Evolutionary conservation across 306 rosid genomes (phyloP), one percentile per base, ranked within the genome.

Genomic region (Fragaria vesca): DNA sequence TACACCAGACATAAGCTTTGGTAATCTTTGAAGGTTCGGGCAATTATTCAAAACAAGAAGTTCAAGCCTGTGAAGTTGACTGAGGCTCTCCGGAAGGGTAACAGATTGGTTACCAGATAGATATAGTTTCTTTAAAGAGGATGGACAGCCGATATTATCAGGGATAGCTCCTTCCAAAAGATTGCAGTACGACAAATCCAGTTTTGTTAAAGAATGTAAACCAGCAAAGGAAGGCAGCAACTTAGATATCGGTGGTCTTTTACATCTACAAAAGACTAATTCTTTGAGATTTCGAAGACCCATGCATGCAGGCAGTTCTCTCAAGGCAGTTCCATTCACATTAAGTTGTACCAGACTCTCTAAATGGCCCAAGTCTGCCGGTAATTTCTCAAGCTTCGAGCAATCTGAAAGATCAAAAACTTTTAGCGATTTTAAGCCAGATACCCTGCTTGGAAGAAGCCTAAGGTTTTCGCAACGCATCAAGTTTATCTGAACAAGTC

Each of bases 21-120:
- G 57, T 17, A 51, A 51, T 17, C 1, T 4, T 17, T 65, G 45
- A 15, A 65, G 69, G n/a, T 34, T 5, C 13, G 1, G 1, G 43
- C 18, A 36, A 32, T 16, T 0, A 0, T 1, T 1, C n/a, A 51
- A 51, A 16, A 0, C 0, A 18, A 51, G 8, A 16, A 0, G 8
- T 51, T 51, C n/a, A 51, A 51, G 55, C 7, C 2, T 15, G 55
- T 17, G 13, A 4, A 51, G 7, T 51, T 51, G 55, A 16, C 8
- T 51, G n/a, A 51, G 55, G 55, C 55, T 51, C 55, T 51, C 55
- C 15, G n/a, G 55, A 51, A 51, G 55, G n/a, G 6, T 17, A 17
- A 51, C 55, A 51, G 16, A 51, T 51, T 51, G 55, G 55, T 62
- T 62, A 9, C 17, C 38, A 4, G 0, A 0, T 62, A 62, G 67